phyloP scores from a whole-genome alignment of 2,329 filamentous ascomycete genomes.

The Clarireedia paspali region DNA sequence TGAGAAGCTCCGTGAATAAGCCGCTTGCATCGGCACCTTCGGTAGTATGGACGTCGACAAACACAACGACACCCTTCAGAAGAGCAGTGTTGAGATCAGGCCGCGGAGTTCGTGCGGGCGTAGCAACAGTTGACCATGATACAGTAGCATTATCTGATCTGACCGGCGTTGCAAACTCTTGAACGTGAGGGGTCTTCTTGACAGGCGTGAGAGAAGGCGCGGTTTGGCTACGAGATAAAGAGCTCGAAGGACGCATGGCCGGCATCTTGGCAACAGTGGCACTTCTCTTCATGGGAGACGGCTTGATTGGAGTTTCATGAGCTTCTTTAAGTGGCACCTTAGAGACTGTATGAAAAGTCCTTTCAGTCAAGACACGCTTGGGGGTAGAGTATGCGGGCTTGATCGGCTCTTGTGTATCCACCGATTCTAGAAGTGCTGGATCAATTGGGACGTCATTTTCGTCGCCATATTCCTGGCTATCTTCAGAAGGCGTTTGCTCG shows the following conservation, averaged over 20 bases:
- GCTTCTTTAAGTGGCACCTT: slow-evolving; percentile 70
- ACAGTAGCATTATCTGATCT: slow-evolving; percentile 39
- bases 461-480: slow-evolving; percentile 59
- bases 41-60: slow-evolving; percentile 75
- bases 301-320: slow-evolving; percentile 35
- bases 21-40: slow-evolving; percentile 74
- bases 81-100: slow-evolving; percentile 45
- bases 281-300: slow-evolving; percentile 33
- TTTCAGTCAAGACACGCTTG: slow-evolving; percentile 22
- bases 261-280: slow-evolving; percentile 37
- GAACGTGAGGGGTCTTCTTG: slow-evolving; percentile 30
- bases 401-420: slow-evolving; percentile 1
- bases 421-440: slow-evolving; percentile 34
- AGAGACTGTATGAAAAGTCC: slow-evolving; percentile 62
- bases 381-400: slow-evolving; percentile 19
- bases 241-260: slow-evolving; percentile 33
- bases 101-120: slow-evolving; percentile 49
- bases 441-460: slow-evolving; percentile 56
- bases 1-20: slow-evolving; percentile 74
- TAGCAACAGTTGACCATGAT: slow-evolving; percentile 44
- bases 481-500: slow-evolving; percentile 48
- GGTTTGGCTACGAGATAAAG: slow-evolving; percentile 40
- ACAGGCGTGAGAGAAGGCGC: slow-evolving; percentile 48
- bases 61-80: slow-evolving; percentile 67
- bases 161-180: slow-evolving; percentile 28